Evolutionary conservation across 148 eudicot genomes (phyloP), one percentile per base, ranked within the genome.

Genomic region (Rhododendron henanense): DNA sequence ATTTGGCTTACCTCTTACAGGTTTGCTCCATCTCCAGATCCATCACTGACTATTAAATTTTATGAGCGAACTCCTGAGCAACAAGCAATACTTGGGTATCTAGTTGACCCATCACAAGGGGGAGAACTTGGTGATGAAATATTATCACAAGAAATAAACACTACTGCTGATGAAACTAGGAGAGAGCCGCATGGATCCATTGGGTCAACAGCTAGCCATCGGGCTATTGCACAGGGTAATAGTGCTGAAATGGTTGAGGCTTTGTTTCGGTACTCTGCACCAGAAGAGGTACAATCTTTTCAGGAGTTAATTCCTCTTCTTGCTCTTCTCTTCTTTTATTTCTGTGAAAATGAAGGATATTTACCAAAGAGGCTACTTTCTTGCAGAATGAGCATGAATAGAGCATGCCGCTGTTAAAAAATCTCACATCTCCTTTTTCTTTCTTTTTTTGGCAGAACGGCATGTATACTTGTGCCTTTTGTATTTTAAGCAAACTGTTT

Each of bases 21-120:
- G 93, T 86, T 85, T 90, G 98, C 99, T 85, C 99, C 99, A 25
- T 88, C 96, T 48, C 87, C 91, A 5, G 99, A 97, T 89, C 96
- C 99, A 83, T 90, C 91, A 39, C 85, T 95, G 79, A 90, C 91
- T 10, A 90, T 95, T 35, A 92, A 90, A 65, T 93, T 92, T 84
- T 97, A 97, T 88, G 96, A 95, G 74, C 94, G 98, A 88, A 92
- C 95, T 89, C 93, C 94, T 74, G 95, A 97, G 86, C 99, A 97
- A 74, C 98, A 92, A 88, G 95, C 93, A 31, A 90, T 92, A 31
- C 88, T 97, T 76, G 99, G 98, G 21, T 97, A 91, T 88, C 51
- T 91, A 81, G 94, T 83, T 76, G 93, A 91, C 61, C 69, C 94
- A 81, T 91, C 94, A 61, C 94, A 90, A 75, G 84, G 84, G 75